Conservation (phyloP, 805 yeast genomes). For the Candida railenensis region DNA sequence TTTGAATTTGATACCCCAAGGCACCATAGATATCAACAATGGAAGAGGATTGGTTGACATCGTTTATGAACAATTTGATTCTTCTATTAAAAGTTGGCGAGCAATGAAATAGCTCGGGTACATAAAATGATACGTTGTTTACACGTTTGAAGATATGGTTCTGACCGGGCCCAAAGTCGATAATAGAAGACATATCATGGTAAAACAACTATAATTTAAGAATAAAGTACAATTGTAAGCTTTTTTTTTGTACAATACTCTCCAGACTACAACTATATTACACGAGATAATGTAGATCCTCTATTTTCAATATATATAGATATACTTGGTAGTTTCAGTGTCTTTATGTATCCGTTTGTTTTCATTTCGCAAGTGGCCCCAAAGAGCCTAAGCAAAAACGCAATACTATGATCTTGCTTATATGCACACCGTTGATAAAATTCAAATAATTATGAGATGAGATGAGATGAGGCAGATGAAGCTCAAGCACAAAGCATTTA, state of each 20-base stretch:
- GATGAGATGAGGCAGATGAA: not conserved
- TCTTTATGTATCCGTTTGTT: too few species aligned
- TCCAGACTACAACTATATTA: too few species aligned
- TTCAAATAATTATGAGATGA: too few species aligned
- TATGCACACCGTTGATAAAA: too few species aligned
- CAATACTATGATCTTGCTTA: too few species aligned
- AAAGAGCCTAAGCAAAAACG: too few species aligned
- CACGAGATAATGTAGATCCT: too few species aligned
- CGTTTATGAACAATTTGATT: conserved; percentile 29
- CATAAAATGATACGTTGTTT: conserved; percentile 23
- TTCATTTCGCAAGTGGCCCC: too few species aligned
- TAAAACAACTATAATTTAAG: too few species aligned
- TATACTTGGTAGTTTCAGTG: not conserved
- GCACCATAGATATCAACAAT: conserved; percentile 17
- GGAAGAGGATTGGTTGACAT: conserved; percentile 18
- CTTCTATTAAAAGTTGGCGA: conserved; percentile 22
- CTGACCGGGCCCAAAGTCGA: conserved; percentile 36
- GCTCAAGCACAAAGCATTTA: not conserved
- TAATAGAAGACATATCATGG: not conserved
- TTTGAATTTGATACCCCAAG: conserved; percentile 9
- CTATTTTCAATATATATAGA: not conserved
- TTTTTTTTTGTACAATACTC: too few species aligned
- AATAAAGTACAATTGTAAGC: too few species aligned
- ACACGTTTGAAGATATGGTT: conserved; percentile 30
- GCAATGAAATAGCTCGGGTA: conserved; percentile 33